Evolutionary conservation across 2,329 filamentous ascomycete genomes (phyloP), one percentile per base, ranked within the genome.

Genomic region (Escovopsis sp.): DNA sequence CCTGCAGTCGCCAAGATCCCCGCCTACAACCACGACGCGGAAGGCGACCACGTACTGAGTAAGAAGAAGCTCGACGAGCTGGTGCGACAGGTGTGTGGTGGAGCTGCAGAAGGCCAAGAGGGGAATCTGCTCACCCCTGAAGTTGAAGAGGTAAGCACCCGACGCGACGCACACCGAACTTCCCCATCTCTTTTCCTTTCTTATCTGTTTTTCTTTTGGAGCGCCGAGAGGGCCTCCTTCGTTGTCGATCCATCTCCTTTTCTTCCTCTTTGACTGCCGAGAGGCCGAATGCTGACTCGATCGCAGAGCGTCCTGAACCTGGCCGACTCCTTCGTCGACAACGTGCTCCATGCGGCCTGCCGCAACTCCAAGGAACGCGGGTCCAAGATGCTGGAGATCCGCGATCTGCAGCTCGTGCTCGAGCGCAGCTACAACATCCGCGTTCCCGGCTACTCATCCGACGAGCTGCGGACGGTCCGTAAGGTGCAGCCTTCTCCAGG

Each of bases 61-160:
- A 94, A 94, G 72, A 92, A 93, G 63, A 96, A 94, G 62, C 69
- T 98, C 28, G 87, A 98, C 51, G 88, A 94, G 54, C 69, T 98
- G 27, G 87, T 96, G 8, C 76, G 87, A 34, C 88, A 96, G 58
- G 86, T 96, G 39, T 93, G 85, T 26, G 87, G 87, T 36, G 80
- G 79, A 9, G 77, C 75, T 18, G 71, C 74, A 1, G 79, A 83
- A 41, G 66, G 72, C n/a, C 70, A 74, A 33, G 79, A 83, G 43
- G 76, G 76, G 41, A 84, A 88, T 52, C 72, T 78, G 27, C 62
- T 96, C 44, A 84, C 84, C 19, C 84, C 90, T 1, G 90, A 96
- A 47, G 88, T 94, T 34, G 90, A 98, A 71, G 88, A 96, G 69
- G 87, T 92, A 68, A 56, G 68, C n/a, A 38, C 23, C n/a, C 5